phyloP scores from a whole-genome alignment of 768 basidiomycete genomes.

The Suillus paluster region DNA sequence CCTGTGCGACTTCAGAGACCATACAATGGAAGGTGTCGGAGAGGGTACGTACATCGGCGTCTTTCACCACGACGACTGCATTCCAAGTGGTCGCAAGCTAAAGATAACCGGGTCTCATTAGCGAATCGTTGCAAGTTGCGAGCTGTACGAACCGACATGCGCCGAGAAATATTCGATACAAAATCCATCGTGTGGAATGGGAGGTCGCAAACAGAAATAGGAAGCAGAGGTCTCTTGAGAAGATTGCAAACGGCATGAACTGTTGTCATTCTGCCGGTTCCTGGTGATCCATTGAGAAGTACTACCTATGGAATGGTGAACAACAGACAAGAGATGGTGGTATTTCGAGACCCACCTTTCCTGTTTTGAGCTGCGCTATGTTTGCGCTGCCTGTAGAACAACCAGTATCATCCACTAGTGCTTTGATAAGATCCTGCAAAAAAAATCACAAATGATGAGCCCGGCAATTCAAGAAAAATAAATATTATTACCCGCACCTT shows the following conservation, averaged over 20 bases:
- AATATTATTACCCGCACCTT: not conserved
- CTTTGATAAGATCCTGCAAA: not conserved
- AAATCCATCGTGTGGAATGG: not conserved
- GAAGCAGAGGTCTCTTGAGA: not conserved
- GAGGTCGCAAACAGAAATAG: not conserved
- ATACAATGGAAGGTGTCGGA: not conserved
- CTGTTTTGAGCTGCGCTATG: not conserved
- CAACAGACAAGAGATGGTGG: not conserved
- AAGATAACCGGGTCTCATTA: not conserved
- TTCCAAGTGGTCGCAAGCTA: constrained; percentile 4
- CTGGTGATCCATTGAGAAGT: constrained; percentile 1
- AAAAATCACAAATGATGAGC: not conserved
- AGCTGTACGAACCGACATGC: not conserved
- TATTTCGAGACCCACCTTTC: not conserved
- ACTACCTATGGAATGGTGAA: not conserved
- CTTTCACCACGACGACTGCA: not conserved
- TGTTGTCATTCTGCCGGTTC: not conserved
- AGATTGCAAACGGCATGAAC: constrained; percentile 1
- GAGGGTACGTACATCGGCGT: not conserved
- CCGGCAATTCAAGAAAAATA: not conserved
- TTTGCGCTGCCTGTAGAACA: not conserved
- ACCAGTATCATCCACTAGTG: constrained; percentile 1
- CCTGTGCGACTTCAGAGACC: not conserved
- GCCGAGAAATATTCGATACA: not conserved
- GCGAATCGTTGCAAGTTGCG: not conserved